phyloP scores from a whole-genome alignment of 106 monocot species.

The Acorus gramineus region DNA sequence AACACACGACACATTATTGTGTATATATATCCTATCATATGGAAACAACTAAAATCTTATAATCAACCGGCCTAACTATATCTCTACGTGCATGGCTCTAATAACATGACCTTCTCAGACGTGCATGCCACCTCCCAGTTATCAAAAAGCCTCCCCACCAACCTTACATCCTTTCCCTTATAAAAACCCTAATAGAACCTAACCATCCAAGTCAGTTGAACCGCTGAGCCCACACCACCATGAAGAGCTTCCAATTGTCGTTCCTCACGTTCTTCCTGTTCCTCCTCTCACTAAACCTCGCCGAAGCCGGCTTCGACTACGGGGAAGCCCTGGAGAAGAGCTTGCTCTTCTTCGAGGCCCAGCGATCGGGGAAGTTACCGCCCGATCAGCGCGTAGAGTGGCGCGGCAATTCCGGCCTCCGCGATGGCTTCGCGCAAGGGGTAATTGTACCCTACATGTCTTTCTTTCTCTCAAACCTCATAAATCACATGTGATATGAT shows the following conservation, averaged over 20 bases:
- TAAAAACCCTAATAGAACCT: not conserved
- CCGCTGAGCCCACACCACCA: constrained; percentile 10
- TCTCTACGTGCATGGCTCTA: constrained; percentile 27
- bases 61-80: not conserved
- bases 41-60: too few species aligned
- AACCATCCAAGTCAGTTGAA: not conserved
- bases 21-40: too few species aligned
- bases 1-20: too few species aligned
- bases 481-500: too few species aligned
- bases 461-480: not conserved
- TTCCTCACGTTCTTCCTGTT: not conserved
- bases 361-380: constrained; percentile 89
- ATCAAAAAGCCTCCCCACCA: not conserved
- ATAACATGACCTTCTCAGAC: not conserved
- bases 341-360: constrained; percentile 91
- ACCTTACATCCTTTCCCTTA: not conserved
- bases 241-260: constrained; percentile 8
- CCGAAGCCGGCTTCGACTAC: constrained; percentile 34
- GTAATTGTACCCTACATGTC: constrained; percentile 11
- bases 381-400: constrained; percentile 53
- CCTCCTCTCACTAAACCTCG: constrained; percentile 7
- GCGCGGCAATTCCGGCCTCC: constrained; percentile 76
- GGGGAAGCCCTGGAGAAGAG: constrained; percentile 59
- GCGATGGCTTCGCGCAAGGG: constrained; percentile 58
- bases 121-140: not conserved